Percentiles rank a stretch among this genome's conserved stretches.
Conservation (phyloP, 495 filamentous ascomycete genomes). For the Penicillium canescens region DNA sequence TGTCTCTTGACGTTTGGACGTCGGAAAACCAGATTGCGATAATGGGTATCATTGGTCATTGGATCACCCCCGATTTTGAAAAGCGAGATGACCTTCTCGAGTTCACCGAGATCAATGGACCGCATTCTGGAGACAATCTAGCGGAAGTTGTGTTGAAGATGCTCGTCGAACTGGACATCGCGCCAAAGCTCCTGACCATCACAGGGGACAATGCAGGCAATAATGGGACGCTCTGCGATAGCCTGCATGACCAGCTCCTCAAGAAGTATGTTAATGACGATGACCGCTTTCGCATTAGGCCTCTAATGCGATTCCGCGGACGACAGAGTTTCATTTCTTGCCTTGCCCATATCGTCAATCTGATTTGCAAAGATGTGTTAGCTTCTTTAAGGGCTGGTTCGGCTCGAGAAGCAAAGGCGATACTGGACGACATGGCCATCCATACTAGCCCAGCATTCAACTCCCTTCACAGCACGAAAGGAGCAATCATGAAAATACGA, state of each 20-base stretch:
- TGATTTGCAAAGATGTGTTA: constrained; percentile 13
- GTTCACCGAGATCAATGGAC: constrained; percentile 12
- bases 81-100: constrained; percentile 10
- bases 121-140: constrained; percentile 14
- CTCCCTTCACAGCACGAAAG: constrained; percentile 9
- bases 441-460: constrained; percentile 5
- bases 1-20: too few species aligned
- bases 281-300: constrained; percentile 11
- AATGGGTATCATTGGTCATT: constrained; percentile 15
- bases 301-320: constrained; percentile 15
- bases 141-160: constrained; percentile 7
- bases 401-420: constrained; percentile 9
- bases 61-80: constrained; percentile 12
- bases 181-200: constrained; percentile 58
- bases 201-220: constrained; percentile 42
- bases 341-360: constrained; percentile 12
- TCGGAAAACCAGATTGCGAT: constrained; percentile 13
- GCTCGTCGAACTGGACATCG: constrained; percentile 15
- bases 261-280: constrained; percentile 14
- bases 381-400: constrained; percentile 11
- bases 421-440: constrained; percentile 9
- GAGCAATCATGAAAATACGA: constrained; percentile 12
- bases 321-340: constrained; percentile 12
- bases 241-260: constrained; percentile 9
- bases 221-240: constrained; percentile 17